phyloP scores from a whole-genome alignment of 176 grass and related monocot genomes.

The Rhynchospora tenuis region DNA sequence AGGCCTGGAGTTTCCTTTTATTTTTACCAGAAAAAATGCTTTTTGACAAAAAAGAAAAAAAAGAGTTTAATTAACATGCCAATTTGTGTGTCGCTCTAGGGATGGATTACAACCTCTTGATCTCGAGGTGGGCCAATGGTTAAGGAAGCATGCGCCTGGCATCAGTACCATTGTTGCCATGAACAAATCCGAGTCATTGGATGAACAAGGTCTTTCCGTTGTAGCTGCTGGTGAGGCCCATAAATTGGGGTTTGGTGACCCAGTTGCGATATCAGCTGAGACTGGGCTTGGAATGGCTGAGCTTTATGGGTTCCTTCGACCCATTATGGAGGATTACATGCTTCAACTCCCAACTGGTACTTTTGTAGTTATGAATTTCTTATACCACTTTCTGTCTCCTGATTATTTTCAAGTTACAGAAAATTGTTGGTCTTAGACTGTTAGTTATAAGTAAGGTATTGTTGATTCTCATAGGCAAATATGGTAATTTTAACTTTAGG shows the following conservation, averaged over 20 bases:
- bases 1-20: neutral
- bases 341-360: slow-evolving; percentile 59
- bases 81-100: slow-evolving; percentile 34
- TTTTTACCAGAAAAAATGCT: neutral
- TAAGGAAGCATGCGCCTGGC: slow-evolving; percentile 65
- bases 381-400: neutral
- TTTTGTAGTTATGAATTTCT: slow-evolving; percentile 6
- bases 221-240: too few species aligned
- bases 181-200: slow-evolving; percentile 94
- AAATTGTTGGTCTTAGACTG: neutral
- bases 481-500: neutral
- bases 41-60: neutral
- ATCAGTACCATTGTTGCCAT: slow-evolving; percentile 72
- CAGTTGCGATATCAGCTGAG: slow-evolving; percentile 97
- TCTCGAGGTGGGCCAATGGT: slow-evolving; percentile 84
- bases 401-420: neutral
- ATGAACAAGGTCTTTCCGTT: slow-evolving; percentile 65
- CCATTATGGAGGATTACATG: slow-evolving; percentile 80
- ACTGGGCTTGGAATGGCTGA: slow-evolving; percentile 95
- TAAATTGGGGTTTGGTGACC: slow-evolving; percentile 89
- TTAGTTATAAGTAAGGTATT: neutral
- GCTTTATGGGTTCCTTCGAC: slow-evolving; percentile 75
- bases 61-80: too few species aligned
- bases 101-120: slow-evolving; percentile 88
- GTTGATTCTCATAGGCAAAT: neutral